These are phyloP conservation scores for Aspergillus caelatus DNA, from an alignment of 2,329 filamentous ascomycete species.

Conservation along the genomic window DNA sequence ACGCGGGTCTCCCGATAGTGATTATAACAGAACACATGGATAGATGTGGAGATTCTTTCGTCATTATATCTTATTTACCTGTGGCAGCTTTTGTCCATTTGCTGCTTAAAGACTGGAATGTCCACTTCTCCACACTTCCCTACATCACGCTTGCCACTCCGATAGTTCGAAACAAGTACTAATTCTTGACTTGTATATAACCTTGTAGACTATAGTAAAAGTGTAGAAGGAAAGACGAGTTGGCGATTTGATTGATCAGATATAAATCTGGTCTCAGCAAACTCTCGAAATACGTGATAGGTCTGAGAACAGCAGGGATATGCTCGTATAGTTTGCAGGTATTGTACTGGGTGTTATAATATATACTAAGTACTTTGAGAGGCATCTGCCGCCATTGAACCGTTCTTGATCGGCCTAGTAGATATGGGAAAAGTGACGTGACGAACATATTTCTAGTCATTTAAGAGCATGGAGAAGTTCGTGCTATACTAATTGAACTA, in stretches of 20 bases:
- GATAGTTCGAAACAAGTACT: neutral
- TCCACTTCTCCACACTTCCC: neutral
- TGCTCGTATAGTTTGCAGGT: too few relatives aligned
- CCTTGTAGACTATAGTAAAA: neutral
- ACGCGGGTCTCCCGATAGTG: neutral
- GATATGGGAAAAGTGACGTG: too few relatives aligned
- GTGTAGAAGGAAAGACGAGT: neutral
- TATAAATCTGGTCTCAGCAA: too few relatives aligned
- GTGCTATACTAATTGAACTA: too few relatives aligned
- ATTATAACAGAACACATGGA: neutral
- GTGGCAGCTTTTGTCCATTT: neutral
- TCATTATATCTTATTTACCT: neutral
- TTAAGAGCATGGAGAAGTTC: too few relatives aligned
- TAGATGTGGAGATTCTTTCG: neutral
- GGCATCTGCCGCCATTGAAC: too few relatives aligned
- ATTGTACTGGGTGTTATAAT: too few relatives aligned
- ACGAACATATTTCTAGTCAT: too few relatives aligned
- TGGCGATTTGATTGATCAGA: neutral
- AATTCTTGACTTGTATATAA: neutral
- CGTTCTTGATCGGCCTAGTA: too few relatives aligned
- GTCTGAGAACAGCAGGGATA: too few relatives aligned
- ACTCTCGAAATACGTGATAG: too few relatives aligned
- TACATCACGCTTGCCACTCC: neutral
- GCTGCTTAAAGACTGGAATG: neutral
- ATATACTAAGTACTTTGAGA: too few relatives aligned